A percentile compares a stretch with the other conserved stretches of the same genome.
These are phyloP conservation scores for Fusarium nelsonii DNA, from an alignment of 2,329 filamentous ascomycete genomes.

Conservation along the genomic window DNA sequence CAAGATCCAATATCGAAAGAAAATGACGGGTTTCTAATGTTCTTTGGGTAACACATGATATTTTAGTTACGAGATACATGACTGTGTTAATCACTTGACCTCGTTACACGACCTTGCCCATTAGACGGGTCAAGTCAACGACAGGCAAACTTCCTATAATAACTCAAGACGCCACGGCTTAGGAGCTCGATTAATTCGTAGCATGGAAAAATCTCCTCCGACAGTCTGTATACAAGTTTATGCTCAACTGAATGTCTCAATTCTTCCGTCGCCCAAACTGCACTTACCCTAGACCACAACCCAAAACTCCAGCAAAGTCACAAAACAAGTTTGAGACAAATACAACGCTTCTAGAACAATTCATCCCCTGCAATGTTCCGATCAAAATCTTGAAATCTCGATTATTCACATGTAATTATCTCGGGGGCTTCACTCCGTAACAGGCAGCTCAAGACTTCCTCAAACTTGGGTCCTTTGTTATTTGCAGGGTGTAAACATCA, in stretches of 20 bases:
- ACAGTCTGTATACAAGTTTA: neutral
- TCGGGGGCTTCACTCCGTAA: neutral
- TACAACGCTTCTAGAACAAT: slow-evolving; percentile 8
- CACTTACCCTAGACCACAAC: slow-evolving; percentile 6
- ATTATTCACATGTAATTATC: neutral
- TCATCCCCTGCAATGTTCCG: neutral
- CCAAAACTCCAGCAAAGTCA: neutral
- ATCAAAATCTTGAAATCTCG: neutral
- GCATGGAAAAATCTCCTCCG: too few relatives aligned
- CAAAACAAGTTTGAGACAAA: slow-evolving; percentile 2
- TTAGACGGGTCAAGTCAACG: neutral
- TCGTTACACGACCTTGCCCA: neutral
- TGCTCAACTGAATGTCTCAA: neutral
- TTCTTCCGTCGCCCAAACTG: neutral
- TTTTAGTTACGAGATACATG: neutral
- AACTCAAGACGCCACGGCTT: too few relatives aligned
- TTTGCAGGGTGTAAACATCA: neutral
- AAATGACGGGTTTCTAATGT: neutral
- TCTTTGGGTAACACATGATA: neutral
- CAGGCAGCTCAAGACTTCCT: neutral
- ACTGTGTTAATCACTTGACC: neutral
- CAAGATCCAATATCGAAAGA: neutral
- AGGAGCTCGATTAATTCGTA: too few relatives aligned
- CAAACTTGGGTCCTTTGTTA: neutral
- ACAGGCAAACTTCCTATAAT: too few relatives aligned